Evolutionary conservation across 306 rosid genomes (phyloP).

Genomic region (Dryas alaskensis): DNA sequence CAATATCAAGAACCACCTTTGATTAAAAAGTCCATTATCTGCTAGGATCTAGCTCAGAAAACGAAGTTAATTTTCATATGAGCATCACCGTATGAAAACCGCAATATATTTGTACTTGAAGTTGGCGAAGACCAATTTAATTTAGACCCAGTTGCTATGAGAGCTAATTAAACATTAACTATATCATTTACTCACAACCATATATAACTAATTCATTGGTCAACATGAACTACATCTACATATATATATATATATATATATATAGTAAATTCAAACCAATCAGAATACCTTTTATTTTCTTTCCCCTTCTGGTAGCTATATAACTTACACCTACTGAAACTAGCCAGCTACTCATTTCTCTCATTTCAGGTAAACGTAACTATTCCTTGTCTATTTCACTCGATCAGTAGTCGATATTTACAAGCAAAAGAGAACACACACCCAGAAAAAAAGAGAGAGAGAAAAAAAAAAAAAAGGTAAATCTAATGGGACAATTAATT

Average conservation of each 20-base stretch:
- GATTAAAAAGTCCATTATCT: constrained; percentile 27
- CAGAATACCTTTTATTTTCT: not conserved
- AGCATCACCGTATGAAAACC: constrained; percentile 38
- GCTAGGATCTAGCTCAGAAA: constrained; percentile 33
- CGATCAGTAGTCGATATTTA: not conserved
- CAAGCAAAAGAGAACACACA: not conserved
- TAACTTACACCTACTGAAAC: too few relatives aligned
- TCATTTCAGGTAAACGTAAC: too few relatives aligned
- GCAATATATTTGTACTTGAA: constrained; percentile 26
- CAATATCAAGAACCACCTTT: constrained; percentile 47
- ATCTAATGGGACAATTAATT: constrained; percentile 8
- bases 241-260: not conserved
- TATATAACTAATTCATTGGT: too few relatives aligned
- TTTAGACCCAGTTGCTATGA: not conserved
- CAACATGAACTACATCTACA: not conserved
- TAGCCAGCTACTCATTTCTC: not conserved
- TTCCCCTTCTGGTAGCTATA: not conserved
- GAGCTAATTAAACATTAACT: too few relatives aligned
- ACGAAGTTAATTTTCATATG: constrained; percentile 19
- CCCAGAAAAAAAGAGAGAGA: not conserved
- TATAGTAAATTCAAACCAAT: not conserved
- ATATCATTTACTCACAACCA: too few relatives aligned
- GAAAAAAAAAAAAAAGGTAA: not conserved
- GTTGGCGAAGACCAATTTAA: constrained; percentile 17
- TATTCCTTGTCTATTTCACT: not conserved